Evolutionary conservation across 139 green algal species (phyloP), one percentile per base, ranked within the genome.

Genomic region (Chlorella sp.): DNA sequence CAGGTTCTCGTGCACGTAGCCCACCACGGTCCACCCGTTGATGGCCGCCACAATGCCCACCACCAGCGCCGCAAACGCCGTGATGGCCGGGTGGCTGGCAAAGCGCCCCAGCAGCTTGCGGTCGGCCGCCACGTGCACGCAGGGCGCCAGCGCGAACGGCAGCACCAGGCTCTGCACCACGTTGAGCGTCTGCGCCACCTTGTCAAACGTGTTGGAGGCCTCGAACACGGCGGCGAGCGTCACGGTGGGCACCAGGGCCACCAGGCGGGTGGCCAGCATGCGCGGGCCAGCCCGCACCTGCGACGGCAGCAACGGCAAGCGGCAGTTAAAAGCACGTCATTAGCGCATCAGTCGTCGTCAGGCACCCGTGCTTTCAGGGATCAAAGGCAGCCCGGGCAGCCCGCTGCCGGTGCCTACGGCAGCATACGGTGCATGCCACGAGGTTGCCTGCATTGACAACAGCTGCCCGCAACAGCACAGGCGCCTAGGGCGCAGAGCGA

Each of bases 131-230:
- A 77, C 70, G 27, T 77, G 63, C 20, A 77, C 49, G 32, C 87
- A 74, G 64, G 85, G 85, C n/a, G 88, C 76, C 24, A 91, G 72
- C 1, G 80, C 82, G 77, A 93, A 93, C 5, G 88, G 88, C 59
- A 93, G 80, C 75, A 88, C 71, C 66, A 91, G 69, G 35, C 61
- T 69, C 63, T 91, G 84, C 68, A 88, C 75, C n/a, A 69, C 20
- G 32, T 69, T 69, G 17, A 69, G 20, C 27, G 31, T 69, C 63
- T 69, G 63, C n/a, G 87, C 90, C 27, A 92, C 69, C 2, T 30
- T 42, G 73, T 93, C 88, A 74, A 93, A 83, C 33, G 77, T 77
- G 74, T 73, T 81, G 26, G 79, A 81, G 3, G 50, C 35, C 31
- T 83, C 71, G 35, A 66, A 78, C 31, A 74, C 33, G 2, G 83